Evolutionary conservation across 2,329 filamentous ascomycete genomes (phyloP), one percentile per base, ranked within the genome.

Genomic region (Diaporthe citrichinensis): DNA sequence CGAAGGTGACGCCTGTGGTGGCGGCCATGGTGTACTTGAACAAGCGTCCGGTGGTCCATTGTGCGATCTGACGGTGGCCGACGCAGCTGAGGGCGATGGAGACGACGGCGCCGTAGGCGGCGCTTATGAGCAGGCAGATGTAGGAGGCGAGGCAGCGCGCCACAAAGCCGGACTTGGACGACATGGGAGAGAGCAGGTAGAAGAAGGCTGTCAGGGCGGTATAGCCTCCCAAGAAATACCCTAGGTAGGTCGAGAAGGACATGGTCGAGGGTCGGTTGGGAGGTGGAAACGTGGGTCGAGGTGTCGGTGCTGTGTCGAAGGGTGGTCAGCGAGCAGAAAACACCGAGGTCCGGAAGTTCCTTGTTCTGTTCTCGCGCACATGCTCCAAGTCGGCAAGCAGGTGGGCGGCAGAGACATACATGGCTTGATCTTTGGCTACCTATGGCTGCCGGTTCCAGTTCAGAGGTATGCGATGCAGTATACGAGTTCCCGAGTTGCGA

Each of bases 11-110:
- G 76, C 96, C 96, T 0, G 95, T 95, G 65, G 91, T 90, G 61
- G 90, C 84, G 79, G 89, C 88, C 94, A 98, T 97, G 79, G 90
- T 83, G 86, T 91, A 94, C 84, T 96, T 94, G 89, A 98, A 98
- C 78, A 89, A 85, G 77, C 95, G 91, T 10, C 88, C 97, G 14
- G 92, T 92, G 53, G 94, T 92, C 95, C 95, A 98, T 88, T 98
- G 97, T 39, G 94, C 91, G 78, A 95, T 91, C 73, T 94, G 92
- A 76, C 92, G 92, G 80, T 94, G 91, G 76, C 95, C 95, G 67
- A 92, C 79, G 23, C 94, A 80, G 62, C 94, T 92, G 77, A 98
- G 89, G 76, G 91, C 80, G 77, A 96, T 89, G 59, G 94, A 95
- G 39, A 92, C 92, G 62, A 94, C 77, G 75, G 95, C 94, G 76